Evolutionary conservation across 1,139 yeast genomes (phyloP), one percentile per base, ranked within the genome.

Genomic region (Zygosaccharomyces pseudobailii): DNA sequence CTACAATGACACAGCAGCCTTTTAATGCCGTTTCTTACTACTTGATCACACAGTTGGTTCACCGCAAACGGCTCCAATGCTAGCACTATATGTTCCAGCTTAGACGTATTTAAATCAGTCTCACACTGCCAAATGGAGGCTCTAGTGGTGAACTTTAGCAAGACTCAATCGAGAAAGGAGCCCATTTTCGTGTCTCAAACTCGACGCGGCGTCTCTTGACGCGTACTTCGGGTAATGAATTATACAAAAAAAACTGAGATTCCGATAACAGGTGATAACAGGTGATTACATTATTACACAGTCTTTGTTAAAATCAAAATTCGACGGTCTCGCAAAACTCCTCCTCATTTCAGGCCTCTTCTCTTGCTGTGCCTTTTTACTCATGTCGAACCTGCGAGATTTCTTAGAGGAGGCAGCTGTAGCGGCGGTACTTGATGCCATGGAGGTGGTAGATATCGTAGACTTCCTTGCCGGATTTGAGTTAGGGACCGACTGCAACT

Each of bases 281-380:
- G 39, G 39, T 21, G 28, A 28, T 45, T 46, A 49, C 52, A 49
- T 49, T 33, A 49, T 36, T 42, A 43, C 22, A 44, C 52, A 49
- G 19, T 46, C 52, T 30, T 49, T 46, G 31, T 49, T 49, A 30
- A 34, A 38, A 20, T 22, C 9, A 8, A 34, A 38, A 13, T 5
- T 20, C 6, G 32, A 20, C 13, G 34, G 19, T 28, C 10, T 38
- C 24, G 34, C 13, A 19, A 38, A 38, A 17, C 41, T 38, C 8
- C 17, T 38, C 22, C 41, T 38, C 2, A 32, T 34, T 9, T 38
- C 41, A n/a, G 41, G 6, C 13, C 24, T 38, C 5, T 38, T 38
- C 25, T 28, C 6, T 8, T 24, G 25, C 6, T 19, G 41, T 8
- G 34, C 23, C 41, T 21, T 38, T 34, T 30, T 38, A 34, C 23